These are phyloP conservation scores for Trametes punicea DNA, from an alignment of 768 basidiomycete species.

Conservation along the genomic window DNA sequence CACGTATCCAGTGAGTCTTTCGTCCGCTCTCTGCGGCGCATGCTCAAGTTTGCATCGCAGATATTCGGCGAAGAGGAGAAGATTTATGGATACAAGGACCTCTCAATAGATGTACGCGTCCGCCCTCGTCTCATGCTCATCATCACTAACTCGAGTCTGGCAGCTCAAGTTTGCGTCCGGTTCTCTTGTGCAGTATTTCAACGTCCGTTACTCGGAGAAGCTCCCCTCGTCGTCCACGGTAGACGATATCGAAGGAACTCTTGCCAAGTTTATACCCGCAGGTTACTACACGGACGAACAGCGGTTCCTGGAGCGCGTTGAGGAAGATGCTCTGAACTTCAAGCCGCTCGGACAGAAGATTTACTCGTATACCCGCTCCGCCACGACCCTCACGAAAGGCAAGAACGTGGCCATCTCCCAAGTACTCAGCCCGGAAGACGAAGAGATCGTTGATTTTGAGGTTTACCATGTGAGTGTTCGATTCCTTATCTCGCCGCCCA, in stretches of 20 bases:
- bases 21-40: background rate
- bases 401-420: conserved; percentile 43
- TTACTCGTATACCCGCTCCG: conserved; percentile 68
- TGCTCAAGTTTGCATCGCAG: conserved; percentile 35
- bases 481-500: background rate
- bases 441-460: conserved; percentile 74
- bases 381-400: conserved; percentile 48
- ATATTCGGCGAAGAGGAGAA: conserved; percentile 97
- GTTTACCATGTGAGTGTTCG: conserved; percentile 75
- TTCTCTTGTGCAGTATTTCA: conserved; percentile 73
- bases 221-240: conserved; percentile 65
- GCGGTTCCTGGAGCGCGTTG: conserved; percentile 65
- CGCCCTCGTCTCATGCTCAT: background rate
- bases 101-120: conserved; percentile 72
- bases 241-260: conserved; percentile 80
- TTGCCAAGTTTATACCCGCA: conserved; percentile 74
- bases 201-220: conserved; percentile 63
- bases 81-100: conserved; percentile 88
- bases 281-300: conserved; percentile 73
- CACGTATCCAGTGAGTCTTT: conserved; percentile 79
- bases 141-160: background rate
- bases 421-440: conserved; percentile 45
- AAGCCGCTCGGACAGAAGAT: conserved; percentile 74
- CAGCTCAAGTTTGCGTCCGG: conserved; percentile 88
- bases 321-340: conserved; percentile 76